phyloP scores from a whole-genome alignment of 73 alveolate genomes.

The Paraurostyla sp. region DNA sequence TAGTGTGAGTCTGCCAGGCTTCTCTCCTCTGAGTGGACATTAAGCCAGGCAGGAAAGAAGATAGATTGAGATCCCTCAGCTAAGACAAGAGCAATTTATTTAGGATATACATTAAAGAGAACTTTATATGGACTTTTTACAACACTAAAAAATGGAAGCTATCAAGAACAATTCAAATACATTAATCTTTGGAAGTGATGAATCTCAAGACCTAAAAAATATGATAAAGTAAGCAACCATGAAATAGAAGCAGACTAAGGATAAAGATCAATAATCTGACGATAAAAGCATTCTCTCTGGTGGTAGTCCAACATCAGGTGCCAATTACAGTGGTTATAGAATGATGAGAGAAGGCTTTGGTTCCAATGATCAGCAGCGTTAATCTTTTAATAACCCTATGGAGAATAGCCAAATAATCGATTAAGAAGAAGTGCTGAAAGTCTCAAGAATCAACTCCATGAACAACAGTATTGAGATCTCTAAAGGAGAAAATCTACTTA shows the following conservation, averaged over 20 bases:
- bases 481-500: background rate
- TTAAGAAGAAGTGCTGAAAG: background rate
- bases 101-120: background rate
- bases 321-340: too few species aligned
- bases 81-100: background rate
- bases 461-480: background rate
- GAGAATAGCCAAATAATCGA: background rate
- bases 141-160: background rate
- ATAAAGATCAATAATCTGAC: background rate
- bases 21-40: too few species aligned
- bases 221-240: background rate
- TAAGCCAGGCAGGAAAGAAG: too few species aligned
- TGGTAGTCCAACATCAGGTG: too few species aligned
- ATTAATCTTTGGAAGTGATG: constrained; percentile 30
- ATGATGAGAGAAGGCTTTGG: too few species aligned
- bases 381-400: too few species aligned
- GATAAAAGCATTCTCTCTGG: too few species aligned
- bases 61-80: too few species aligned
- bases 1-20: too few species aligned
- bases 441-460: constrained; percentile 2
- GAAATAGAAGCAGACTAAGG: background rate
- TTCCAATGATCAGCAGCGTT: background rate
- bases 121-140: constrained; percentile 2
- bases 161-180: background rate
- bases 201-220: background rate